phyloP scores from a whole-genome alignment of 2,329 filamentous ascomycete genomes.

The Fusarium camptoceras region DNA sequence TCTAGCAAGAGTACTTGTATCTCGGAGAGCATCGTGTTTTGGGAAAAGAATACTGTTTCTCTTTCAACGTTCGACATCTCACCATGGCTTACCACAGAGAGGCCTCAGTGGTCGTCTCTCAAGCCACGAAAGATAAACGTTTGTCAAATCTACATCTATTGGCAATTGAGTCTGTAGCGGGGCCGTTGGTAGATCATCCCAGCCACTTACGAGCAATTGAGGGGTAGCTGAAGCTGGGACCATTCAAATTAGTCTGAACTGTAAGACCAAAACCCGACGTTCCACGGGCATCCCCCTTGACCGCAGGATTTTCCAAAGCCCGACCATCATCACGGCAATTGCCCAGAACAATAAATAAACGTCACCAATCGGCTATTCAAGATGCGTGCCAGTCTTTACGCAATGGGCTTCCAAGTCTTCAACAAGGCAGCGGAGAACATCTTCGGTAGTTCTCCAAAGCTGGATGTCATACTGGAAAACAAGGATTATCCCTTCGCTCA shows the following conservation, averaged over 20 bases:
- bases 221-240: constrained; percentile 10
- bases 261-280: constrained; percentile 10
- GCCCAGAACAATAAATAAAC: neutral
- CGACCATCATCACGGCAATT: neutral
- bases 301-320: neutral
- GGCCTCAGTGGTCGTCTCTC: neutral
- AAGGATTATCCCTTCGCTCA: constrained; percentile 60
- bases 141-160: neutral
- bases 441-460: constrained; percentile 50
- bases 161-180: neutral
- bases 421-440: constrained; percentile 40
- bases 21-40: too few species aligned
- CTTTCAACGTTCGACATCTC: neutral
- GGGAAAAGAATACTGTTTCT: too few species aligned
- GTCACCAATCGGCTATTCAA: neutral
- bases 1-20: too few species aligned
- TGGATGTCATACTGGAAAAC: constrained; percentile 55
- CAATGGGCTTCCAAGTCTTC: constrained; percentile 20
- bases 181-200: neutral
- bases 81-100: neutral
- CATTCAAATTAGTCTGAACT: neutral
- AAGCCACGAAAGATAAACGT: neutral
- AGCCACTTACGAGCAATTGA: constrained; percentile 12
- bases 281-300: neutral
- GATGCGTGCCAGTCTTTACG: neutral